Evolutionary conservation across 2,329 filamentous ascomycete species (phyloP).

Genomic region (Fusarium sublunatum): DNA sequence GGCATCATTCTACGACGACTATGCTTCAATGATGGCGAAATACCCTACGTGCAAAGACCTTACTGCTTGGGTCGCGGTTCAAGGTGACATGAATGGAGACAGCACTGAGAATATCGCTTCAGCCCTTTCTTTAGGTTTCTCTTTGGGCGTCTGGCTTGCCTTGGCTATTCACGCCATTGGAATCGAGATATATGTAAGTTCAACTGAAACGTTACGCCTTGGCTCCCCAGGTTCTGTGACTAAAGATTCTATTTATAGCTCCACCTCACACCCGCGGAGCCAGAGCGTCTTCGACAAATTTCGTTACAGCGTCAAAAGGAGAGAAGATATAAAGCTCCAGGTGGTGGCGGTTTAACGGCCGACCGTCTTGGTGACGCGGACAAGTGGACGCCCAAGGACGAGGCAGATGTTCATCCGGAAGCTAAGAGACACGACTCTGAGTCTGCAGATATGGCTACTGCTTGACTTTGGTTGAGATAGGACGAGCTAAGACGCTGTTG

Average conservation of each 20-base stretch:
- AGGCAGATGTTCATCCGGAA: background rate
- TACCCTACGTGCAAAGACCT: conserved; percentile 12
- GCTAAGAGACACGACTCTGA: conserved; percentile 9
- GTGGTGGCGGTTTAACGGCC: conserved; percentile 7
- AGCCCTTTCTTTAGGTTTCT: conserved; percentile 16
- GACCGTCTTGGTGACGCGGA: conserved; percentile 20
- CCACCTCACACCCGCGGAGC: conserved; percentile 18
- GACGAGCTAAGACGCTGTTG: too few relatives aligned
- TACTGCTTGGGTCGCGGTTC: conserved; percentile 17
- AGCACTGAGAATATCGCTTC: conserved; percentile 11
- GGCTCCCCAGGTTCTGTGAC: background rate
- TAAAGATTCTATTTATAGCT: conserved; percentile 1
- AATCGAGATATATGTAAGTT: conserved; percentile 22
- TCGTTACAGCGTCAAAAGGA: conserved; percentile 17
- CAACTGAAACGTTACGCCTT: accelerated
- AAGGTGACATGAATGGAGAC: conserved; percentile 18
- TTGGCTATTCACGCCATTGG: conserved; percentile 17
- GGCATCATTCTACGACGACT: conserved; percentile 16
- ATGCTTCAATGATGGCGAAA: background rate
- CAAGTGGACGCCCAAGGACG: background rate
- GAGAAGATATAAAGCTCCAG: conserved; percentile 11
- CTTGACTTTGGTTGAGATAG: too few relatives aligned
- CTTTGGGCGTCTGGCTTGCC: conserved; percentile 7
- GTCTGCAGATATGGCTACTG: background rate
- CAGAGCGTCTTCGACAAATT: conserved; percentile 14